Conservation (phyloP, 225 moss, liverwort and hornwort genomes). For the Physcomitrium patens region DNA sequence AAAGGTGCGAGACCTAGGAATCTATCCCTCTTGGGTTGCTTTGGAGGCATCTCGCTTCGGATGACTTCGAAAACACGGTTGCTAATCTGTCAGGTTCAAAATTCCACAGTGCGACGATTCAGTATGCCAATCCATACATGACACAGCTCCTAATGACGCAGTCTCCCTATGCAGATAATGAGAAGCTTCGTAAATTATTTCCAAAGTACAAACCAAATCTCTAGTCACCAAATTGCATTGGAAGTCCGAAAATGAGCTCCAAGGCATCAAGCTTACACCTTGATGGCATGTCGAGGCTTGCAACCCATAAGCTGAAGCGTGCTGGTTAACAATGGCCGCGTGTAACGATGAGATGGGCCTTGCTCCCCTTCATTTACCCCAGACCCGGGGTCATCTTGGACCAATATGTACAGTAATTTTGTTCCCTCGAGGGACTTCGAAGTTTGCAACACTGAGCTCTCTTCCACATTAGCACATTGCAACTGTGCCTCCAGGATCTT, state of each 20-base stretch:
- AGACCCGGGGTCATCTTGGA: slow-evolving; percentile 62
- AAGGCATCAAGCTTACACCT: slow-evolving; percentile 42
- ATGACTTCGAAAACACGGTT: slow-evolving; percentile 83
- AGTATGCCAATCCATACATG: neutral
- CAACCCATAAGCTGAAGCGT: slow-evolving; percentile 99
- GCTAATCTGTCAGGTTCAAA: slow-evolving; percentile 63
- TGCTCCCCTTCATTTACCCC: slow-evolving; percentile 35
- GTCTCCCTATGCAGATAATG: neutral
- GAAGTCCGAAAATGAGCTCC: neutral
- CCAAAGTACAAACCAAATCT: neutral
- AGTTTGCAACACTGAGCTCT: slow-evolving; percentile 28
- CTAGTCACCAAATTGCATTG: slow-evolving; percentile 8
- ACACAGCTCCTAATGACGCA: neutral
- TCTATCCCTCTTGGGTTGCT: slow-evolving; percentile 59
- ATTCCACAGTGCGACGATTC: slow-evolving; percentile 4
- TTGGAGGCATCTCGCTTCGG: slow-evolving; percentile 55
- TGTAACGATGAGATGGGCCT: slow-evolving; percentile 76
- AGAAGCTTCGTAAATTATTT: neutral
- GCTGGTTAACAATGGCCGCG: slow-evolving; percentile 85
- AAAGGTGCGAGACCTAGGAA: slow-evolving; percentile 56
- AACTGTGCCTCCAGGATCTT: slow-evolving; percentile 41
- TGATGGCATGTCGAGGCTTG: slow-evolving; percentile 94
- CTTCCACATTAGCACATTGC: slow-evolving; percentile 41
- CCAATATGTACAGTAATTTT: slow-evolving; percentile 81
- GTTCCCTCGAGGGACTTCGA: slow-evolving; percentile 59